Evolutionary conservation across 352 stramenopile species (phyloP), one percentile per base, ranked within the genome.

Genomic region (Thalassiosira gravida): DNA sequence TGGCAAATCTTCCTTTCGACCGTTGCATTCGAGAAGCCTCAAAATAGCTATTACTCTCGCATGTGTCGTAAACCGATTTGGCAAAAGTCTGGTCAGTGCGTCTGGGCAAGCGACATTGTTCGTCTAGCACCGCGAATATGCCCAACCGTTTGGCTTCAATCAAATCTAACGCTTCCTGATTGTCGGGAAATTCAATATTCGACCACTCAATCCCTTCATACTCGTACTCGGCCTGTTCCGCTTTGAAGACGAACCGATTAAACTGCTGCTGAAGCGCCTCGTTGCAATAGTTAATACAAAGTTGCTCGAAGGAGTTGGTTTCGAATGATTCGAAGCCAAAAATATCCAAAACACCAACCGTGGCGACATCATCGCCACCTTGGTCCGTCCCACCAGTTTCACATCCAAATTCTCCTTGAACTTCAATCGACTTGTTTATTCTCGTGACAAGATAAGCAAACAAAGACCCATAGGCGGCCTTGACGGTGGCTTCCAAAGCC

Each of bases 121-220:
- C 97, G 78, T 99, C 97, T 14, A 99, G 83, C 25, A 99, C 82
- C 25, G 81, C 79, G 14, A 94, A 49, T 42, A 94, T 91, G 39
- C 86, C 86, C 37, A 78, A 83, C 35, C 90, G 75, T 53, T 92
- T 92, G 53, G 86, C 82, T 67, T 98, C 96, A 67, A 99, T 98
- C 22, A 98, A 90, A 59, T 98, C 95, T 9, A 99, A 90, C 69
- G 98, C 98, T 72, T 98, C 96, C 73, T 98, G 95, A 90, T 99
- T 99, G 76, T 99, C 97, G 44, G 97, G 96, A 80, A 98, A 99
- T 70, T 97, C 91, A 74, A 99, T 98, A 85, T 98, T 98, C 70
- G 97, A 96, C 96, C 96, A 99, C 74, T 97, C 91, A 71, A 99
- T 97, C 0, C 95, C 96, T 11, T 39, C 32, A 5, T 39, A 11